Percentiles rank a stretch among this genome's conserved stretches.
Evolutionary conservation across 2,329 filamentous ascomycete genomes (phyloP).

Genomic region (Meredithiella fracta): DNA sequence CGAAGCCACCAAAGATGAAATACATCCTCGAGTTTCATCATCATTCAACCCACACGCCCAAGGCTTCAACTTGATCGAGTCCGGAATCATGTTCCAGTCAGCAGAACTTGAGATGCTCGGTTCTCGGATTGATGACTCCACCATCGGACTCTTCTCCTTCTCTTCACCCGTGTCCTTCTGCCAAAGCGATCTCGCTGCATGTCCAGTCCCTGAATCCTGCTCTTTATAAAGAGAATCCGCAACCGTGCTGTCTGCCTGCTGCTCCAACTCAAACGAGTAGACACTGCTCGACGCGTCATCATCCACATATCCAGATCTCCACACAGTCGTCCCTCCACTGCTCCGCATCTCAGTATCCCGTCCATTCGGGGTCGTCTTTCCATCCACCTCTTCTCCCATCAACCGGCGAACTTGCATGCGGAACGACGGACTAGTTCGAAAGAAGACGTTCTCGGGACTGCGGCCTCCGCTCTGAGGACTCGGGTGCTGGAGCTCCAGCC

Average conservation of each 20-base stretch:
- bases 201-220: not conserved
- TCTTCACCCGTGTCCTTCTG: not conserved
- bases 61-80: constrained; percentile 9
- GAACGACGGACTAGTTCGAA: constrained; percentile 11
- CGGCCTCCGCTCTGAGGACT: constrained; percentile 11
- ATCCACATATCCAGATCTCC: constrained; percentile 2
- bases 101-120: constrained; percentile 10
- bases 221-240: not conserved
- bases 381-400: constrained; percentile 8
- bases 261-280: constrained; percentile 7
- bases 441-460: constrained; percentile 11
- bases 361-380: not conserved
- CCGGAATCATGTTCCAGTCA: constrained; percentile 13
- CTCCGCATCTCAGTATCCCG: not conserved
- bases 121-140: not conserved
- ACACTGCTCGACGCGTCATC: constrained; percentile 9
- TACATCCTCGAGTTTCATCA: not conserved
- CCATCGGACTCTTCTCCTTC: not conserved
- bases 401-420: constrained; percentile 9
- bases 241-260: not conserved
- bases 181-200: too few species aligned
- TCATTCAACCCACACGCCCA: constrained; percentile 7
- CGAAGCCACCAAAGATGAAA: not conserved
- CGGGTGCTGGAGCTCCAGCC: constrained; percentile 11
- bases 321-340: constrained; percentile 1